phyloP scores from a whole-genome alignment of 345 rosid species.

The Draba incana region DNA sequence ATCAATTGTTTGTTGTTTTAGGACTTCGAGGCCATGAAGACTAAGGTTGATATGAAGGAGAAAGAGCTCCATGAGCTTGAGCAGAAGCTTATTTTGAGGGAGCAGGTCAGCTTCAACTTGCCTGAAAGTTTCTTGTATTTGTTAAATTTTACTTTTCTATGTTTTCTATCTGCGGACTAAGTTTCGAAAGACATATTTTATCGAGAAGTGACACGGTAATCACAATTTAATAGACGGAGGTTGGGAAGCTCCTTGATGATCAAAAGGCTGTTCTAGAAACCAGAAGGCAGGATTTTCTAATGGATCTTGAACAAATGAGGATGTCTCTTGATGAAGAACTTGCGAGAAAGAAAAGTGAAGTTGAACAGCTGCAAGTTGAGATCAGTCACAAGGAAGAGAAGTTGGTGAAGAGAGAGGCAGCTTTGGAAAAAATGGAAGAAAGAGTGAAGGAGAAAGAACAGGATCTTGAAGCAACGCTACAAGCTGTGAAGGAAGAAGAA shows the following conservation, averaged over 20 bases:
- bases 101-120: conserved; percentile 58
- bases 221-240: conserved; percentile 56
- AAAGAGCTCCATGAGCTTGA: conserved; percentile 60
- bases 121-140: conserved; percentile 5
- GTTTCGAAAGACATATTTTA: background rate
- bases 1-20: conserved; percentile 38
- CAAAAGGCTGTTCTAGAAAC: conserved; percentile 56
- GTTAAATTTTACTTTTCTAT: background rate
- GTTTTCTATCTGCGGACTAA: conserved; percentile 2
- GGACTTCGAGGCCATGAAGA: conserved; percentile 53
- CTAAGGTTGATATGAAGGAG: conserved; percentile 55
- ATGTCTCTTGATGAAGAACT: conserved; percentile 63
- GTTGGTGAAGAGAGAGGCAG: conserved; percentile 60
- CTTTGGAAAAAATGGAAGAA: conserved; percentile 55
- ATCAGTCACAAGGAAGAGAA: conserved; percentile 57
- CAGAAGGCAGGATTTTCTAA: conserved; percentile 58
- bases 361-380: conserved; percentile 57
- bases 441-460: conserved; percentile 74
- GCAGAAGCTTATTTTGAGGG: conserved; percentile 69
- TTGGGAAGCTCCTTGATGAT: conserved; percentile 69
- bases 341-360: conserved; percentile 49
- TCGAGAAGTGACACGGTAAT: conserved; percentile 9
- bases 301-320: conserved; percentile 60
- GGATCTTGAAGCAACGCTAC: conserved; percentile 61
- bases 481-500: conserved; percentile 62